Evolutionary conservation across 176 grass and related monocot species (phyloP), one percentile per base, ranked within the genome.

Genomic region (Panicum miliaceum): DNA sequence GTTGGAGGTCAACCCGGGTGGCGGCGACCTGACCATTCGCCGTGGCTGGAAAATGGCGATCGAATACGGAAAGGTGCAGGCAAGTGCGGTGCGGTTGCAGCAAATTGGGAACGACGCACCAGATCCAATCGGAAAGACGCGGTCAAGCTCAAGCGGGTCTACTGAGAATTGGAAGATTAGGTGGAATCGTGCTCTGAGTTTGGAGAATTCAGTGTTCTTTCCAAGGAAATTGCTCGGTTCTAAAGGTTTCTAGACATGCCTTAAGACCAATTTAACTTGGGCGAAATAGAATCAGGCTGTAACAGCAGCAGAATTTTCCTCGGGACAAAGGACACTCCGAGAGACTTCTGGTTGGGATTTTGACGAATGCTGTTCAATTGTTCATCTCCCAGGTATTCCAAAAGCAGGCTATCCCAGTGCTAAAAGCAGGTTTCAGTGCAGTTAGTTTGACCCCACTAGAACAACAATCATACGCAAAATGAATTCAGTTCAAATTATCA

Each of bases 21-120:
- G n/a, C 15, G 35, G 34, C 12, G 58, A 25, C 48, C 50, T 58
- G 87, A 84, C 87, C 42, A 53, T 80, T 75, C 87, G 81, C 50
- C 81, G 68, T 0, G 68, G 38, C 15, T 69, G 52, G 70, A 45
- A 54, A 43, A 51, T n/a, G 48, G 43, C 11, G 29, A 34, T 52
- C 19, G 54, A 23, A 64, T 22, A 43, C 12, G 79, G 47, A 50
- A 78, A 40, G 26, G 3, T 42, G 38, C 43, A 13, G 51, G 56
- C 67, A 29, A 27, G 48, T 59, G 81, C 68, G 13, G 48, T 59
- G 81, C 68, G 13, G 15, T 11, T n/a, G 75, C 37, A 4, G n/a
- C 40, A 36, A 66, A 45, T 29, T 43, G 2, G 40, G 41, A 75
- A 75, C n/a, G 7, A 7, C 26, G 41, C 50, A 59, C 15, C 12